These are phyloP conservation scores for Pestalotiopsis sp. DNA, from an alignment of 2,329 filamentous ascomycete species.

Conservation along the genomic window DNA sequence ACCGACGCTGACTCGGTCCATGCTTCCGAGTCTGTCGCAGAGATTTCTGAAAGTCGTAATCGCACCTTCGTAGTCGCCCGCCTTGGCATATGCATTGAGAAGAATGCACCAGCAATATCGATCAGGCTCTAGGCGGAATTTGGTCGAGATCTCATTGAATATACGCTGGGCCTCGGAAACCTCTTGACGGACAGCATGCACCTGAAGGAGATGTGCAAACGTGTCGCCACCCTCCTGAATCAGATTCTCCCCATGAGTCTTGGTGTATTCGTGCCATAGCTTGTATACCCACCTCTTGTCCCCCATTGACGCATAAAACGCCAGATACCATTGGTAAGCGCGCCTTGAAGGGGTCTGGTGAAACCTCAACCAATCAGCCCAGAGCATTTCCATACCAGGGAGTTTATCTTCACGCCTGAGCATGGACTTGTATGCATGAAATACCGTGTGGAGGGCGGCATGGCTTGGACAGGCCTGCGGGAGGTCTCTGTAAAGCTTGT, in stretches of 20 bases:
- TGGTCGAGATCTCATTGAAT: constrained; percentile 62
- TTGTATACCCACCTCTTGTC: constrained; percentile 47
- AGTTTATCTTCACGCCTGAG: constrained; percentile 40
- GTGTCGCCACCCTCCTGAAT: constrained; percentile 36
- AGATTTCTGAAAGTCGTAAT: constrained; percentile 66
- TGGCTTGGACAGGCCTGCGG: constrained; percentile 39
- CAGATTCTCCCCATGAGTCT: constrained; percentile 33
- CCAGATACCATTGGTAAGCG: constrained; percentile 51
- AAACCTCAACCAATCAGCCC: constrained; percentile 50
- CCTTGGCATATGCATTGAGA: constrained; percentile 69
- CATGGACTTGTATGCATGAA: constrained; percentile 31
- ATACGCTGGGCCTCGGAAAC: constrained; percentile 58
- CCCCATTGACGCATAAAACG: constrained; percentile 50
- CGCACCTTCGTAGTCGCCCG: constrained; percentile 68
- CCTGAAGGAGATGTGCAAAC: constrained; percentile 67
- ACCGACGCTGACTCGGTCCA: constrained; percentile 68
- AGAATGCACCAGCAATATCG: constrained; percentile 74
- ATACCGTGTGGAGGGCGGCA: constrained; percentile 45
- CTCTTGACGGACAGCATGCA: constrained; percentile 71
- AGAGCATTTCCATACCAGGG: constrained; percentile 47
- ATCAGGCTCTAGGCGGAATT: constrained; percentile 61
- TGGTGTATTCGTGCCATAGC: constrained; percentile 47
- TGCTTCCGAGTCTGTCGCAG: constrained; percentile 43
- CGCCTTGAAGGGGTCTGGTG: constrained; percentile 42
- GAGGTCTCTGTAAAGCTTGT: constrained; percentile 47